A percentile compares a stretch with the other conserved stretches of the same genome.
phyloP scores from a whole-genome alignment of 2,329 filamentous ascomycete genomes.

The Botryotinia convoluta region DNA sequence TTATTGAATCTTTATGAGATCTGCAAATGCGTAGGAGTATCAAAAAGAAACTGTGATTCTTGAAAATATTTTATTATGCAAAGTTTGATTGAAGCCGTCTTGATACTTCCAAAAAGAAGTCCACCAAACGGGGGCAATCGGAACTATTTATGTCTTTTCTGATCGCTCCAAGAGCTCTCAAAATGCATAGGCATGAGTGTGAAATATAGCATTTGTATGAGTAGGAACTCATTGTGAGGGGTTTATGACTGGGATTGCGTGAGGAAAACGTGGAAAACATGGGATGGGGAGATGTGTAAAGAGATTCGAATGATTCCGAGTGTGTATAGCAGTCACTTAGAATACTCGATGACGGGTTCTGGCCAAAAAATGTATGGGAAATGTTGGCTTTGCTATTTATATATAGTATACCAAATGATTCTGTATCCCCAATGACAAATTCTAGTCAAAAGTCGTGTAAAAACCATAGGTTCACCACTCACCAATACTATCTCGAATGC shows the following conservation, averaged over 20 bases:
- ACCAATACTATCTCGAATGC: too few species aligned
- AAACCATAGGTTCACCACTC: fast-evolving
- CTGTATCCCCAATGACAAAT: too few species aligned
- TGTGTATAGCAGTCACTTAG: fast-evolving
- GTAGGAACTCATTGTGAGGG: too few species aligned
- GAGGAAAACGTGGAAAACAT: background rate
- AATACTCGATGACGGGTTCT: background rate
- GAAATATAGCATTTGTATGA: too few species aligned
- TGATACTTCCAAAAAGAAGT: background rate
- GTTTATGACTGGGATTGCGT: background rate
- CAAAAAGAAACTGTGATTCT: background rate
- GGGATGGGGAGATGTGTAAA: too few species aligned
- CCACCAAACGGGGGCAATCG: background rate
- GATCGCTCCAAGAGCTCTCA: background rate
- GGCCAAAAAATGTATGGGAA: background rate
- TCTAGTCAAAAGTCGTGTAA: too few species aligned
- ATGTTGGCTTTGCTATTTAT: background rate
- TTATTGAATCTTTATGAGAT: background rate
- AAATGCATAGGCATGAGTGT: background rate
- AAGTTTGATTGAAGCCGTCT: background rate
- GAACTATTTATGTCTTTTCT: background rate
- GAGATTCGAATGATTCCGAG: background rate
- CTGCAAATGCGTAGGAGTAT: background rate
- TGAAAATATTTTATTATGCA: background rate
- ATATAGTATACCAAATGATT: too few species aligned